Evolutionary conservation across 257 asterid genomes (phyloP), one percentile per base, ranked within the genome.

Genomic region (Gentiana dahurica): DNA sequence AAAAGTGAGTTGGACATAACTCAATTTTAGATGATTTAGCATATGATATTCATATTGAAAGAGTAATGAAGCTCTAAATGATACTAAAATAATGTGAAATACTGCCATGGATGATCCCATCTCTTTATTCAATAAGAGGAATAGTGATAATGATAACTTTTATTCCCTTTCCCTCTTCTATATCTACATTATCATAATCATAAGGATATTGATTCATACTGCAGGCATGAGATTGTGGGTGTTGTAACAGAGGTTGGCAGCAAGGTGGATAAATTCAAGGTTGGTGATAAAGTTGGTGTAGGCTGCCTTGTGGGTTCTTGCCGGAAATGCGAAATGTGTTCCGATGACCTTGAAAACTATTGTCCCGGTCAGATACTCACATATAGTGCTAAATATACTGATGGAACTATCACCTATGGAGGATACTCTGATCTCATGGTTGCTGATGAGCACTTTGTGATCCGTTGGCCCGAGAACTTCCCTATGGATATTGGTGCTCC

Each of bases 401-500:
- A 58, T 41, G 65, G 65, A 8, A 53, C 58, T 1, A 36, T 49
- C 24, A 62, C 73, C 0, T 58, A 57, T 6, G 73, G 68, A 57
- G 73, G 72, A 11, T 67, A 48, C 52, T 61, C 67, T 0, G 61
- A 67, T 0, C 47, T 54, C 12, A 55, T 67, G 4, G 73, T 62
- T 11, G 60, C 34, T 2, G 56, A 68, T 32, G 73, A 68, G 58
- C 60, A 56, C 6, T 68, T 57, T 5, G 44, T 51, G 2, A 45
- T 62, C 39, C 33, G 5, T 8, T 8, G 45, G 47, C 68, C 73
- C 0, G 56, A 68, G 5, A 57, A 45, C 36, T 6, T 57, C 32
- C 87, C 84, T 4, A 57, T 70, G 57, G 88, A 70, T 70, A 60
- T 79, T 24, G 75, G 73, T 15, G 85, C 88, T 5, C 95, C 95